These are phyloP conservation scores for Coemansia sp. DNA, from an alignment of 192 early-diverging fungal species.

Conservation along the genomic window DNA sequence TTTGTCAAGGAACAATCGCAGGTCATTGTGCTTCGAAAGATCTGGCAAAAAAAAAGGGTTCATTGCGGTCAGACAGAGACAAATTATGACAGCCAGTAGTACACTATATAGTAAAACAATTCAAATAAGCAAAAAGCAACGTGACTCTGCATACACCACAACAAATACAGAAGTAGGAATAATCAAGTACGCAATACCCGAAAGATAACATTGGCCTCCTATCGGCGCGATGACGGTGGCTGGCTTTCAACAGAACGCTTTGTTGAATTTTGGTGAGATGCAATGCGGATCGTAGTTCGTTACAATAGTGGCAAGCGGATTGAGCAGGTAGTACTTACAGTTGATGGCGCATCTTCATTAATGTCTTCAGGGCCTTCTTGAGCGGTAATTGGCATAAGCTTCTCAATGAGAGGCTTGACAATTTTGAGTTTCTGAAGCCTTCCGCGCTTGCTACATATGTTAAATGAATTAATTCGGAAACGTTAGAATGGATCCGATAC, in stretches of 20 bases:
- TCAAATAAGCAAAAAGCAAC: background rate
- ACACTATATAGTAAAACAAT: background rate
- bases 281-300: too few relatives aligned
- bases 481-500: background rate
- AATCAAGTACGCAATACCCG: background rate
- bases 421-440: constrained; percentile 84
- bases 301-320: too few relatives aligned
- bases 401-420: constrained; percentile 71
- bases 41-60: background rate
- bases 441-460: constrained; percentile 62
- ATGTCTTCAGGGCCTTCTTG: constrained; percentile 75
- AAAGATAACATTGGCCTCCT: too few relatives aligned
- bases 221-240: too few relatives aligned
- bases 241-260: too few relatives aligned
- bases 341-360: constrained; percentile 80
- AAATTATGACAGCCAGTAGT: background rate
- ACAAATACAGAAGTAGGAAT: background rate
- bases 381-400: constrained; percentile 78
- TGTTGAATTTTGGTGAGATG: too few relatives aligned
- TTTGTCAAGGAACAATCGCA: too few relatives aligned
- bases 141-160: constrained; percentile 8
- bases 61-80: background rate
- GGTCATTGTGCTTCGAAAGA: background rate
- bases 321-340: constrained; percentile 26
- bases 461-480: too few relatives aligned